Conservation (phyloP, 495 filamentous ascomycete species). For the Penicillium daleae region DNA sequence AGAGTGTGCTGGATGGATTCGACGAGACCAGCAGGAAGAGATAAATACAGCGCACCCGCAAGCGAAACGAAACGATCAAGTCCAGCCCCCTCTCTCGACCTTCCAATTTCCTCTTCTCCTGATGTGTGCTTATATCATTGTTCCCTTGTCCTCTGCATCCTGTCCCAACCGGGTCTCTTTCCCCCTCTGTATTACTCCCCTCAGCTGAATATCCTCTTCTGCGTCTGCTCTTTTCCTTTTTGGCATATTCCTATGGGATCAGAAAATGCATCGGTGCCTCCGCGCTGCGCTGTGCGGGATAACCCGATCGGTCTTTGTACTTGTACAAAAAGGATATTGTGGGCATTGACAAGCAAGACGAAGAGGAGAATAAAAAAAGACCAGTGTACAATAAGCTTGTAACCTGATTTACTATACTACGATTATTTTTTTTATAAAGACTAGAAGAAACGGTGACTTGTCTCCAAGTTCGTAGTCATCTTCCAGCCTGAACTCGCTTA, state of each 20-base stretch:
- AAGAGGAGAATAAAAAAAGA: constrained; percentile 3
- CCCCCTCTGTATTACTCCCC: constrained; percentile 10
- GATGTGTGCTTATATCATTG: constrained; percentile 11
- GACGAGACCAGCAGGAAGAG: constrained; percentile 53
- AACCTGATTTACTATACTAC: not conserved
- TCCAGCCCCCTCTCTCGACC: constrained; percentile 4
- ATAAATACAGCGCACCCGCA: constrained; percentile 19
- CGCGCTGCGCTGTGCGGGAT: constrained; percentile 7
- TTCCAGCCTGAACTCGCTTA: not conserved
- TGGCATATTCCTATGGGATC: constrained; percentile 23
- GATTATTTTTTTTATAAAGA: not conserved
- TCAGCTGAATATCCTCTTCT: constrained; percentile 14
- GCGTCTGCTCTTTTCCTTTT: constrained; percentile 1
- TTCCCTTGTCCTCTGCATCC: constrained; percentile 10
- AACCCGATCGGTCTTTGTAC: constrained; percentile 13
- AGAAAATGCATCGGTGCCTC: constrained; percentile 2
- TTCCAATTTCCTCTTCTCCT: constrained; percentile 3
- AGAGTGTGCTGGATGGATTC: constrained; percentile 57
- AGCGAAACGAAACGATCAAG: constrained; percentile 21
- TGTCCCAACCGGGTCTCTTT: constrained; percentile 14
- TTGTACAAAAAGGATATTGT: constrained; percentile 23
- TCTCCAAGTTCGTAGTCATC: not conserved
- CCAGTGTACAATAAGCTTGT: constrained; percentile 14
- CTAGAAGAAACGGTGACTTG: not conserved
- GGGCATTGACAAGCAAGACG: constrained; percentile 10